Base-by-base conservation (phyloP, 2,329 filamentous ascomycete genomes). In the Monosporascus cannonballus region DNA sequence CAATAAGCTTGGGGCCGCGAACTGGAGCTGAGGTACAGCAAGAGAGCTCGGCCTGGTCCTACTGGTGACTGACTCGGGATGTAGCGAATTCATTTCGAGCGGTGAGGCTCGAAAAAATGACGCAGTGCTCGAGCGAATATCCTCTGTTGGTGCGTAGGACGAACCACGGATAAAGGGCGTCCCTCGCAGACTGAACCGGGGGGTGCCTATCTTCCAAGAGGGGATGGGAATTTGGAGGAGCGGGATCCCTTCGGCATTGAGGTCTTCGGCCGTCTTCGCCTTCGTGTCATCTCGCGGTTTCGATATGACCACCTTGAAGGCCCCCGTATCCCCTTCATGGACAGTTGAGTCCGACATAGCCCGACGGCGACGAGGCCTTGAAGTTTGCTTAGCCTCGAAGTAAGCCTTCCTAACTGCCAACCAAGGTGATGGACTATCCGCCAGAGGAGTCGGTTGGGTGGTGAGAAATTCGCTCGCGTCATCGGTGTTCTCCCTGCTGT, bases 301-400 rank as follows among this genome's bases (percentile, higher is more conserved):
- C 49, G 90, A 87, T 62, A 95, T 93, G 55, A 93, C 79, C 38
- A 95, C 84, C 66, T 87, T 90, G 69, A 94, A 86, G 52, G 84
- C 87, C 36, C 86, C 87, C 3, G 77, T 76, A 54, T 87, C 84
- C 20, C 77, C 75, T 60, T 77, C 78, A 47, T 85, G 86, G 51
- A 87, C 73, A 6, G 87, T 92, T 36, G 89, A 91, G 64, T 91
- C 88, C 0, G 90, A 95, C 61, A 86, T 76, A 20, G 88, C 84
- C 59, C 87, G 83, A 51, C 80, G 78, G 58, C 79, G 84, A 38
- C 68, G 66, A 48, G 66, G 71, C 58, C 36, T 63, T 44, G 56
- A 54, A 8, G 53, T 34, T 37, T 53, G 34, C 51, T 56, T 54
- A 36, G 55, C 54, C 24, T 64, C 68, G 39, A 69, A 63, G 48